Conservation (phyloP, 768 basidiomycete species). For the Daedaleopsis sinensis region DNA sequence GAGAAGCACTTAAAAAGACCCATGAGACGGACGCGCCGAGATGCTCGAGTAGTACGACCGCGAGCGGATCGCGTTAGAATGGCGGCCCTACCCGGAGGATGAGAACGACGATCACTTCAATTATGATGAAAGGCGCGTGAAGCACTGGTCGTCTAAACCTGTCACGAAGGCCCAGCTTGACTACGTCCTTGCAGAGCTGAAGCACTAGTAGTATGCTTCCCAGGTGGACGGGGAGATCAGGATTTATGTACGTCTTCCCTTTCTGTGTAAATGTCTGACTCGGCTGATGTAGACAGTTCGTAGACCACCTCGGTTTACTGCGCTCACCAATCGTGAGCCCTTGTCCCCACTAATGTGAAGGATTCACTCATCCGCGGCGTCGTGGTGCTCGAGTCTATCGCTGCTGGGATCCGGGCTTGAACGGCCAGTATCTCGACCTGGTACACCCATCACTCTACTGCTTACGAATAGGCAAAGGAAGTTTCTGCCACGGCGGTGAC, state of each 20-base stretch:
- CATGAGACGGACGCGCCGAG: background rate
- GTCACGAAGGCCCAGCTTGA: slow-evolving; percentile 14
- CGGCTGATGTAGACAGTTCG: background rate
- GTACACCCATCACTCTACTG: slow-evolving; percentile 49
- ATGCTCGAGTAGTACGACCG: slow-evolving; percentile 9
- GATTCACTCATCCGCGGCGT: background rate
- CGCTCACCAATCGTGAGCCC: background rate
- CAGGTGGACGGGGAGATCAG: slow-evolving; percentile 14
- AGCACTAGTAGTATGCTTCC: slow-evolving; percentile 1
- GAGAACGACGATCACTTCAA: background rate
- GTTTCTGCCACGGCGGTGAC: background rate
- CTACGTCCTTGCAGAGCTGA: slow-evolving; percentile 16
- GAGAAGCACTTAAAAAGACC: too few species aligned
- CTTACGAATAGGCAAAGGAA: slow-evolving; percentile 18
- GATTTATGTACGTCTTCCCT: slow-evolving; percentile 6
- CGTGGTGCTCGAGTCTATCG: slow-evolving; percentile 37
- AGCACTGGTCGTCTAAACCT: slow-evolving; percentile 11
- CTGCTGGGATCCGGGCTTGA: slow-evolving; percentile 48
- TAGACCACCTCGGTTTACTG: background rate
- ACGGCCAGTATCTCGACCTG: slow-evolving; percentile 46
- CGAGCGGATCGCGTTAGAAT: background rate
- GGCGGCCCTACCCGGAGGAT: slow-evolving; percentile 3
- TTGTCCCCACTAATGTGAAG: slow-evolving; percentile 3
- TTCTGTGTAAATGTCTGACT: background rate
- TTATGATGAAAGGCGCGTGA: background rate